Conservation (phyloP, 257 asterid species). For the Scutellaria barbata region DNA sequence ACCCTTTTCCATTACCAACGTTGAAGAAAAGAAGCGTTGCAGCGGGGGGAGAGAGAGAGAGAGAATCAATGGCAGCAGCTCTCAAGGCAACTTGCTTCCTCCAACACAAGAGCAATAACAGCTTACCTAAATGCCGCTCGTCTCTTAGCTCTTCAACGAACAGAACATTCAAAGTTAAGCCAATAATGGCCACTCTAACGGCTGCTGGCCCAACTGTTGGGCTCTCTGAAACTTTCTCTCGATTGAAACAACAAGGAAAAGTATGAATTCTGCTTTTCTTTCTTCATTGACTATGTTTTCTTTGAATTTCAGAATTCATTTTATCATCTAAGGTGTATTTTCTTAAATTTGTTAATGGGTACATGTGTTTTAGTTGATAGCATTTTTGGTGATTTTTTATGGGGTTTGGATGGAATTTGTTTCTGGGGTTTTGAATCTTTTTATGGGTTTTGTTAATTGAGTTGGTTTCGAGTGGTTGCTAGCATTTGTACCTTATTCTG, state of each 20-base stretch:
- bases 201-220: conserved; percentile 50
- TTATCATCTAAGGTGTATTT: background rate
- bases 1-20: no score
- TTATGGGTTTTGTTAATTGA: background rate
- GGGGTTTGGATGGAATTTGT: conserved; percentile 4
- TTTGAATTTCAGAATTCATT: background rate
- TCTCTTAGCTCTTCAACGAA: conserved; percentile 24
- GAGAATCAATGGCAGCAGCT: conserved; percentile 48
- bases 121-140: conserved; percentile 34
- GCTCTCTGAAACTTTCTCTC: conserved; percentile 70
- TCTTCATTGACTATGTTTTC: background rate
- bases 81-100: conserved; percentile 46
- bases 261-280: conserved; percentile 40
- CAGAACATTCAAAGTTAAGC: conserved; percentile 39
- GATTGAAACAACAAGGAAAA: conserved; percentile 63
- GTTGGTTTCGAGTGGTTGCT: no score
- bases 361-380: background rate
- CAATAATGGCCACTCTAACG: conserved; percentile 61
- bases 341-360: background rate
- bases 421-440: background rate
- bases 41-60: background rate
- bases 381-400: conserved; percentile 7
- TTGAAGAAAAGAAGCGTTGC: no score
- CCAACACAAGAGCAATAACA: conserved; percentile 40
- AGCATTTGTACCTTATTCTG: background rate